phyloP scores from a whole-genome alignment of 495 filamentous ascomycete species.

The Aeminium ludgeri region DNA sequence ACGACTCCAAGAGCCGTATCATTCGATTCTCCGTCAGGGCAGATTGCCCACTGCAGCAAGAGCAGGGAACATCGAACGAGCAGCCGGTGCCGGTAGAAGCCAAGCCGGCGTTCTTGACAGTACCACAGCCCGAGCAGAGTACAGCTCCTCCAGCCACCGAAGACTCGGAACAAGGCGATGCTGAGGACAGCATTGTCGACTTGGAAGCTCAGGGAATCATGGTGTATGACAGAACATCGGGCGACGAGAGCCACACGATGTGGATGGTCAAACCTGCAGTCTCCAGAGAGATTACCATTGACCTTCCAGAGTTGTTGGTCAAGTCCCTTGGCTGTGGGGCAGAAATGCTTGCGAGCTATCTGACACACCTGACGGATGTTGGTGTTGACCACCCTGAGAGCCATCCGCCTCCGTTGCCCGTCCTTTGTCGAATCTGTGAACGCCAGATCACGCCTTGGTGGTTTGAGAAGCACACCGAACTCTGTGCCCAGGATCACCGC shows the following conservation, averaged over 20 bases:
- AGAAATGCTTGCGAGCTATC: slow-evolving; percentile 82
- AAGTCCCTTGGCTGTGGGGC: slow-evolving; percentile 88
- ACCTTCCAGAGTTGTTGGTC: slow-evolving; percentile 77
- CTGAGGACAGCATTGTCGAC: slow-evolving; percentile 40
- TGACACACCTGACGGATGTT: slow-evolving; percentile 75
- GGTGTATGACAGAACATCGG: slow-evolving; percentile 79
- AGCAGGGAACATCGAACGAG: slow-evolving; percentile 1
- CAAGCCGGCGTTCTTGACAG: too few species aligned
- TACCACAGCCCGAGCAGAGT: too few species aligned
- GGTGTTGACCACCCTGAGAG: slow-evolving; percentile 64
- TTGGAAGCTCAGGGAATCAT: slow-evolving; percentile 95
- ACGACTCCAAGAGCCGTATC: slow-evolving; percentile 84
- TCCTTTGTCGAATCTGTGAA: slow-evolving; percentile 93
- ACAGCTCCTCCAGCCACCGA: not conserved
- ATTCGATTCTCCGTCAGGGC: slow-evolving; percentile 68
- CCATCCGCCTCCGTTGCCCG: slow-evolving; percentile 71
- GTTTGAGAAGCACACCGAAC: slow-evolving; percentile 97
- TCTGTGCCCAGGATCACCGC: slow-evolving; percentile 87
- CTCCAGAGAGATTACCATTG: slow-evolving; percentile 80
- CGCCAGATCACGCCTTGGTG: slow-evolving; percentile 98
- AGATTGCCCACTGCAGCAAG: slow-evolving; percentile 34
- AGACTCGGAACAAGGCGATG: slow-evolving; percentile 14
- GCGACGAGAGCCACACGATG: slow-evolving; percentile 89
- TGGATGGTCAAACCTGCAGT: slow-evolving; percentile 98
- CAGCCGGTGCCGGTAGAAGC: too few species aligned